phyloP scores from a whole-genome alignment of 2,329 filamentous ascomycete genomes.

The Aspergillus neotritici region DNA sequence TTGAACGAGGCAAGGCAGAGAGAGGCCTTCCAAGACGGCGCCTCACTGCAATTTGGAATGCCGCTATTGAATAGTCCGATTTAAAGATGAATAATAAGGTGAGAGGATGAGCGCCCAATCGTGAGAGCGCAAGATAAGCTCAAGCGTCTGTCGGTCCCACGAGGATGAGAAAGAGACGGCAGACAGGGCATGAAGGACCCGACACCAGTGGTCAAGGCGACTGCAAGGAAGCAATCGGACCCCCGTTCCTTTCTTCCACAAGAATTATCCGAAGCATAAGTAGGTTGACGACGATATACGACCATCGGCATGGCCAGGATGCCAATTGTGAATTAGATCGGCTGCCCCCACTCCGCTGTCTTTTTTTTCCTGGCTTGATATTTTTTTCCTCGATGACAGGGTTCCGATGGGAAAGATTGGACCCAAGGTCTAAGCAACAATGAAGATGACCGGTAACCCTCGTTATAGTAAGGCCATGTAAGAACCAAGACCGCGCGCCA shows the following conservation, averaged over 20 bases:
- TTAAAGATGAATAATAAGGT: constrained; percentile 7
- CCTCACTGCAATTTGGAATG: constrained; percentile 5
- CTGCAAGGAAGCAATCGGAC: constrained; percentile 5
- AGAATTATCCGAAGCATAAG: constrained; percentile 12
- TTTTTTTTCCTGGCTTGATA: too few species aligned
- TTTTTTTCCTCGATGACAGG: constrained; percentile 1
- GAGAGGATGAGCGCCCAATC: constrained; percentile 9
- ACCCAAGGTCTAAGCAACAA: constrained; percentile 1
- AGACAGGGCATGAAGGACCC: constrained; percentile 9
- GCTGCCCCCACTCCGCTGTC: too few species aligned
- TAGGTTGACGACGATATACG: not conserved
- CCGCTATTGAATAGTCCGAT: constrained; percentile 5
- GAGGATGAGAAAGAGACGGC: constrained; percentile 7
- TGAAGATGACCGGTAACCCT: constrained; percentile 9
- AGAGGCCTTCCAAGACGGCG: not conserved
- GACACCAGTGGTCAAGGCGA: constrained; percentile 9
- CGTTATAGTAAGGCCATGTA: constrained; percentile 6
- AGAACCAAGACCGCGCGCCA: constrained; percentile 12
- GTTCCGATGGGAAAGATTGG: constrained; percentile 3
- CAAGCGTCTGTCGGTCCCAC: constrained; percentile 9
- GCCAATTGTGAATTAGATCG: too few species aligned
- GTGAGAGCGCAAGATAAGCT: constrained; percentile 15
- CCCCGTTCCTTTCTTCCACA: constrained; percentile 12
- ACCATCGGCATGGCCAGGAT: too few species aligned
- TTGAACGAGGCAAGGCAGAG: constrained; percentile 1